These are phyloP conservation scores for Epichloe gansuensis DNA, from an alignment of 2,329 filamentous ascomycete genomes.

Conservation along the genomic window DNA sequence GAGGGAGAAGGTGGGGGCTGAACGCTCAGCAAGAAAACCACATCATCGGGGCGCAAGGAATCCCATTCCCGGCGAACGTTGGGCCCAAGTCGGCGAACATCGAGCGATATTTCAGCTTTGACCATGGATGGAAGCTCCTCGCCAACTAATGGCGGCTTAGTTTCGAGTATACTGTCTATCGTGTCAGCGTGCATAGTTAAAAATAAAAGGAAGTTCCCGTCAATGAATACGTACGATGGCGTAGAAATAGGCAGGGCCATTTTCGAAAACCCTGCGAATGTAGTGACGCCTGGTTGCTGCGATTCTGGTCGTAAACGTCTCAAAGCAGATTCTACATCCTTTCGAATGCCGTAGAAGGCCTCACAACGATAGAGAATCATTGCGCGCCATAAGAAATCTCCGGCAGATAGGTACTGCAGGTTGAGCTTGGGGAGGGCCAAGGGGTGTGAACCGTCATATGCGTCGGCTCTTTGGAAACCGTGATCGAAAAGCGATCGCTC, in stretches of 20 bases:
- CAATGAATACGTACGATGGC: slow-evolving; percentile 41
- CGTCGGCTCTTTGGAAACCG: slow-evolving; percentile 66
- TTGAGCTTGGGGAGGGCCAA: slow-evolving; percentile 90
- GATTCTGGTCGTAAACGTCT: slow-evolving; percentile 63
- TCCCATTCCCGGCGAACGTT: slow-evolving; percentile 81
- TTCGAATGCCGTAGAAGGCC: slow-evolving; percentile 84
- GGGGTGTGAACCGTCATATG: slow-evolving; percentile 75
- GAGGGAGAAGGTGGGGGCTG: slow-evolving; percentile 43
- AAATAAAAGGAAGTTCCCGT: not conserved
- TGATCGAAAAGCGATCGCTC: slow-evolving; percentile 70
- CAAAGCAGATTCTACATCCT: slow-evolving; percentile 74
- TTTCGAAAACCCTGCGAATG: slow-evolving; percentile 73
- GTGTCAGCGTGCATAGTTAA: not conserved
- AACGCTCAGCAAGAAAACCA: slow-evolving; percentile 74
- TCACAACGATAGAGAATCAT: slow-evolving; percentile 82
- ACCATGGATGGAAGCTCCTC: slow-evolving; percentile 73
- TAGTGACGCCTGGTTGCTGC: slow-evolving; percentile 49
- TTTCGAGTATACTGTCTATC: slow-evolving; percentile 55
- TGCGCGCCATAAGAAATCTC: slow-evolving; percentile 94
- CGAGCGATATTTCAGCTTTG: slow-evolving; percentile 72
- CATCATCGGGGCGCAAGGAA: slow-evolving; percentile 69
- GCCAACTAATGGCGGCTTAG: slow-evolving; percentile 71
- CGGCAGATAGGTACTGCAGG: slow-evolving; percentile 85
- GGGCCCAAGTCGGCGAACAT: slow-evolving; percentile 67
- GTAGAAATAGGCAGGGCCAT: slow-evolving; percentile 85